Base-by-base conservation (phyloP, 1,284 basidiomycete species). In the Mycosarcoma mackinlayi region DNA sequence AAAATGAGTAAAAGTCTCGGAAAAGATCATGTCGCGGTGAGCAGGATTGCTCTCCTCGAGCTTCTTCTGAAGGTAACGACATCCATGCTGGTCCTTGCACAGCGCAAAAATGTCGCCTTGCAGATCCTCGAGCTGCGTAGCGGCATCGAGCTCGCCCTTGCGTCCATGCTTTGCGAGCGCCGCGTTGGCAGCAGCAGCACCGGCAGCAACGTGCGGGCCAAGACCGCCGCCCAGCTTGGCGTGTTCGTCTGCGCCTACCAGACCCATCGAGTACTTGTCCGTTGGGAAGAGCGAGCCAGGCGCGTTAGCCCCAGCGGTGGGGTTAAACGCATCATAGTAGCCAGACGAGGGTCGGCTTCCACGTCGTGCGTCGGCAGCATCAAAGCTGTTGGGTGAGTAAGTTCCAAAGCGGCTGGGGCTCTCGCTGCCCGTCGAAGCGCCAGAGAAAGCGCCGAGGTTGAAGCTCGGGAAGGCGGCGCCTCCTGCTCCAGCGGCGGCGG, bases 11-110 rank as follows among this genome's bases (percentile, higher is more conserved):
- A 96, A 98, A 2, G 95, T 98, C 86, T 99, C 96, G 70, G 91
- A 88, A 87, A 98, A 99, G 84, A 99, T 98, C 91, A 98, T 94
- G 82, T 98, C 96, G 58, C 96, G 90, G 37, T 81, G 76, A 33
- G 67, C 59, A 9, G 78, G 70, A 28, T 85, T 97, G 93, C 83
- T 94, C 92, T 99, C 96, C 84, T 99, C 96, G 35, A 99, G 87
- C 85, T 98, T 98, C 89, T 98, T 98, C 84, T 98, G 96, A 57
- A 98, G 85, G 83, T 97, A 99, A 34, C 96, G 89, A 83, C 96
- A 99, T 3, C 96, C 96, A 84, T 98, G 96, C 85, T 98, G 96
- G 84, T 98, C 96, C 84, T 98, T 98, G 88, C 94, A 98, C 27
- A 98, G 85, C 14, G 88, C 87, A 25, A 94, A 89, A 73, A 98